phyloP scores from a whole-genome alignment of 441 rosid species.

The Eutrema salsugineum region DNA sequence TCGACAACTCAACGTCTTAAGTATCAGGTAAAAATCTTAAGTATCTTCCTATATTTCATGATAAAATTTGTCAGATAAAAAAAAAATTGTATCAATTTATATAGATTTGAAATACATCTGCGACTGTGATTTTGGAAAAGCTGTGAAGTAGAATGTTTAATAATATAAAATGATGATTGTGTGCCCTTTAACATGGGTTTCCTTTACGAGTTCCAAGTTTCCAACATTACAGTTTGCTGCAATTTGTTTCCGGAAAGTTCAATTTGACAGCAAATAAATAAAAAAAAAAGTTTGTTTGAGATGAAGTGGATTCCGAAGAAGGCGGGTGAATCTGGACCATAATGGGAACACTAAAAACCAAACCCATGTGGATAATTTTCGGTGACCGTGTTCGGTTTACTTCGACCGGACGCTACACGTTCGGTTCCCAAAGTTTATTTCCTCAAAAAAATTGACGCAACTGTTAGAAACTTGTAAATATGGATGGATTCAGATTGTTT shows the following conservation, averaged over 20 bases:
- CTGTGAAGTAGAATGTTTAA: too few species aligned
- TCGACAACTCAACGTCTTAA: not conserved
- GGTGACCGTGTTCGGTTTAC: slow-evolving; percentile 33
- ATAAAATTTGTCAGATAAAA: too few species aligned
- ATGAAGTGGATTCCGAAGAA: slow-evolving; percentile 17
- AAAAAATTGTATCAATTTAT: too few species aligned
- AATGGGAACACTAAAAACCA: slow-evolving; percentile 14
- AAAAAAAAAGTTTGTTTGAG: too few species aligned
- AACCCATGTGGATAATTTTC: slow-evolving; percentile 29
- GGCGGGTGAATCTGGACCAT: slow-evolving; percentile 26
- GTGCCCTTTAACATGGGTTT: slow-evolving; percentile 6
- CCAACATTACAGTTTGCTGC: slow-evolving; percentile 8
- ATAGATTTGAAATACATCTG: too few species aligned
- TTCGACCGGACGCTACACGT: slow-evolving; percentile 26
- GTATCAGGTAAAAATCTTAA: not conserved
- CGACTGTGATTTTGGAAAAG: too few species aligned
- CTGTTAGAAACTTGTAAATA: slow-evolving; percentile 12
- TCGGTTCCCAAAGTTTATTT: slow-evolving; percentile 17
- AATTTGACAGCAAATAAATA: not conserved
- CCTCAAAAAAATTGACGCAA: slow-evolving; percentile 2
- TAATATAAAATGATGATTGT: too few species aligned
- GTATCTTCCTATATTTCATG: not conserved
- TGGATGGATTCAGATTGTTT: too few species aligned
- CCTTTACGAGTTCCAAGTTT: slow-evolving; percentile 12
- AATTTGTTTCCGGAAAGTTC: not conserved